Percentiles rank a stretch among this genome's conserved stretches.
Conservation (phyloP, 805 yeast species). For the Henningerozyma blattae region DNA sequence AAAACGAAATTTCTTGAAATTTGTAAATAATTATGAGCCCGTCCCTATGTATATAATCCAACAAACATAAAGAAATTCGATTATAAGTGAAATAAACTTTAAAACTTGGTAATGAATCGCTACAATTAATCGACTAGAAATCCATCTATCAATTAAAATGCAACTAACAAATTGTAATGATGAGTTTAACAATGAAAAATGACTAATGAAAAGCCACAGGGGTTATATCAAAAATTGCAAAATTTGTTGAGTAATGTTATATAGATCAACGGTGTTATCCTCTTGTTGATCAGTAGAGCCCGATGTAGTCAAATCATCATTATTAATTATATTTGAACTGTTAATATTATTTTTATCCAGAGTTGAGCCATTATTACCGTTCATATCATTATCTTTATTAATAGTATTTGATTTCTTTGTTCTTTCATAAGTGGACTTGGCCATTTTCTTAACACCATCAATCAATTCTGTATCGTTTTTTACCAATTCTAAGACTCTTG, state of each 20-base stretch:
- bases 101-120: no score
- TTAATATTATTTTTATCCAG: background rate
- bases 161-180: background rate
- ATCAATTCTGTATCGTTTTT: slow-evolving; percentile 43
- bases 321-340: slow-evolving; percentile 14
- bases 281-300: slow-evolving; percentile 32
- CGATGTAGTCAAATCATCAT: slow-evolving; percentile 15
- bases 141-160: no score
- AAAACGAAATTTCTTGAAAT: no score
- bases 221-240: slow-evolving; percentile 33
- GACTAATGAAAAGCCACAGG: no score
- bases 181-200: background rate
- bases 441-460: slow-evolving; percentile 39
- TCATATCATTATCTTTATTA: slow-evolving; percentile 7
- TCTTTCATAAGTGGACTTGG: slow-evolving; percentile 25
- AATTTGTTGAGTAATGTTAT: slow-evolving; percentile 56
- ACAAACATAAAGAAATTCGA: no score
- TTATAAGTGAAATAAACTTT: no score
- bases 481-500: slow-evolving; percentile 41
- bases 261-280: slow-evolving; percentile 53
- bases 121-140: no score
- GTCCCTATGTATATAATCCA: no score
- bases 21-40: no score
- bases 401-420: slow-evolving; percentile 19
- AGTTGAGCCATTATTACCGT: slow-evolving; percentile 5